Evolutionary conservation across 257 asterid species (phyloP), one percentile per base, ranked within the genome.

Genomic region (Cruciata laevipes): DNA sequence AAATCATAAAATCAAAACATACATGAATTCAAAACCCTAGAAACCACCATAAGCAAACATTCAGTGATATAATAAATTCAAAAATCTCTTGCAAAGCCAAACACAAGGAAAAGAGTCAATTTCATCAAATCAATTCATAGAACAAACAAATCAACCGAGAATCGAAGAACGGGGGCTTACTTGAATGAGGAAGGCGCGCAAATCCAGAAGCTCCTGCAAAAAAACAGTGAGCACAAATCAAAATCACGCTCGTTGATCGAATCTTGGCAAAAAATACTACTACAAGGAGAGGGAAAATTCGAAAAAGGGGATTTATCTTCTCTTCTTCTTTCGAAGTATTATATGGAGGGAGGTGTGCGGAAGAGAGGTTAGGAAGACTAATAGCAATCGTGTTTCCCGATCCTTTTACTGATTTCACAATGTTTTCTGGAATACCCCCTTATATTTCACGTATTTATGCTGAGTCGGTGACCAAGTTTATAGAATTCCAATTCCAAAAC

Each of bases 171-270:
- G 5, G 20, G 44, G 9, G 31, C 66, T 62, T 62, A 62, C 66
- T 10, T 44, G 66, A 35, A 2, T 62, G 66, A 61, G 4, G 66
- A 35, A 24, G 51, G 18, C 0, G 31, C 51, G 31, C 18, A 17
- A 62, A 62, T 62, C 30, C 66, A 62, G 20, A 33, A 35, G 31
- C 66, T 62, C 66, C 66, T 62, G 66, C 66, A 62, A 62, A 62
- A 62, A 62, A 62, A 62, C 49, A 62, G 66, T 33, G 66, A 62
- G 66, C 66, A 62, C 66, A 35, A 62, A 62, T 62, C 66, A 62
- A 62, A 61, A 62, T 62, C 66, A 62, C 66, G 66, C 51, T 20
- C 66, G 49, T 62, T 62, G 38, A 20, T 62, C 66, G 35, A 62
- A 62, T 62, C 24, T 33, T n/a, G 27, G 52, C n/a, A 61, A 62